These are phyloP conservation scores for Leccinum incarnatum DNA, from an alignment of 768 basidiomycete species.

Conservation along the genomic window DNA sequence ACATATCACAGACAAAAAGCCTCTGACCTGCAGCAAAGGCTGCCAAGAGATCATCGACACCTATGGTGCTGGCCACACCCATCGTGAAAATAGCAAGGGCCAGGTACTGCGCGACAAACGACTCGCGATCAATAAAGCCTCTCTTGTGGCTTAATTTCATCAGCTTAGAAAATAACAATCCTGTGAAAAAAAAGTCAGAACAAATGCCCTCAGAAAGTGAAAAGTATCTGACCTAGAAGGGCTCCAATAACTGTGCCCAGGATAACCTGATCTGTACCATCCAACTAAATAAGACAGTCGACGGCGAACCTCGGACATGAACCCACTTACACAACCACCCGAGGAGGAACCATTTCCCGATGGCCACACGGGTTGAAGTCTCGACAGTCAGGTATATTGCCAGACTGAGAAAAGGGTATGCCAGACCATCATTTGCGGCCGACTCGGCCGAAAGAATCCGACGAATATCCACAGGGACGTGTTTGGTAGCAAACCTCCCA, in stretches of 20 bases:
- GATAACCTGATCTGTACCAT: constrained; percentile 69
- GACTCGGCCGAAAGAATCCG: constrained; percentile 85
- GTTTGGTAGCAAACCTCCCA: constrained; percentile 63
- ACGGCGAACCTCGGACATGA: background rate
- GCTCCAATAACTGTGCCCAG: constrained; percentile 72
- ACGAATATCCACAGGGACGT: constrained; percentile 75
- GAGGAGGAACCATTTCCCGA: constrained; percentile 83
- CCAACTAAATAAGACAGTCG: background rate
- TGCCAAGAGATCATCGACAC: constrained; percentile 86
- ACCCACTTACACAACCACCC: constrained; percentile 64
- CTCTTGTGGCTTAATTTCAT: constrained; percentile 67
- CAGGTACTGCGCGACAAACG: constrained; percentile 83
- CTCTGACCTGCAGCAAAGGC: constrained; percentile 75
- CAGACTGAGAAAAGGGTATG: constrained; percentile 88
- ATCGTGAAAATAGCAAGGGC: constrained; percentile 70
- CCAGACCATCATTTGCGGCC: constrained; percentile 93
- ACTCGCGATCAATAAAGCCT: constrained; percentile 74
- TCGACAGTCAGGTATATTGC: constrained; percentile 85
- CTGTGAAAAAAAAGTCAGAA: constrained; percentile 33
- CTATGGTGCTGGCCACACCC: constrained; percentile 77
- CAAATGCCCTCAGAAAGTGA: background rate
- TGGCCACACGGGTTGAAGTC: constrained; percentile 53
- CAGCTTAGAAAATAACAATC: constrained; percentile 63
- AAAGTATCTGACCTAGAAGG: constrained; percentile 38
- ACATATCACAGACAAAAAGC: background rate